Percentiles rank a stretch among this genome's conserved stretches.
phyloP scores from a whole-genome alignment of 177 flowering plant species.

The Vitis hybrid region DNA sequence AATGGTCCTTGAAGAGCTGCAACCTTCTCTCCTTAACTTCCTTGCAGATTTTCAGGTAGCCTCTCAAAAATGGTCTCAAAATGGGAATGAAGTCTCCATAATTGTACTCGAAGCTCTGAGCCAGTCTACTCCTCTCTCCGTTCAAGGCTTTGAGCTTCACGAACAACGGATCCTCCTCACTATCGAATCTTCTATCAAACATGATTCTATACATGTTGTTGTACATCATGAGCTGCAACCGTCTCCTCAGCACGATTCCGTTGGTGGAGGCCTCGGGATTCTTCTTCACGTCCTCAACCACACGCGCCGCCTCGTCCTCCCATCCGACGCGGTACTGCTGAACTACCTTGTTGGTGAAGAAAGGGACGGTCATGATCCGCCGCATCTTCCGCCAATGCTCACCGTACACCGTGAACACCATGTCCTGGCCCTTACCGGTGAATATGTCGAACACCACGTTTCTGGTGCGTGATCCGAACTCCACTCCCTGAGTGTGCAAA shows the following conservation, averaged over 20 bases:
- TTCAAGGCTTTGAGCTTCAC: slow-evolving; percentile 61
- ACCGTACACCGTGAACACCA: slow-evolving; percentile 87
- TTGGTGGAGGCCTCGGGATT: slow-evolving; percentile 44
- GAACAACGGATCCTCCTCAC: slow-evolving; percentile 74
- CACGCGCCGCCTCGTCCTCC: slow-evolving; percentile 59
- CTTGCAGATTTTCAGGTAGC: slow-evolving; percentile 67
- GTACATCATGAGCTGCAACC: slow-evolving; percentile 83
- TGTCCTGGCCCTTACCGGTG: slow-evolving; percentile 83
- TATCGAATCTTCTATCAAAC: slow-evolving; percentile 77
- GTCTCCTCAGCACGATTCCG: slow-evolving; percentile 57
- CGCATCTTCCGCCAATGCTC: slow-evolving; percentile 93
- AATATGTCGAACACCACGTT: slow-evolving; percentile 83
- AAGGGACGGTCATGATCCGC: slow-evolving; percentile 83
- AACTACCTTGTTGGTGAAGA: slow-evolving; percentile 85
- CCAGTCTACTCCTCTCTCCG: slow-evolving; percentile 73
- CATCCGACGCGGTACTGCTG: slow-evolving; percentile 71
- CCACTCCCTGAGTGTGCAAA: slow-evolving; percentile 80
- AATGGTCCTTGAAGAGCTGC: slow-evolving; percentile 72
- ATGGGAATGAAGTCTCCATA: slow-evolving; percentile 86
- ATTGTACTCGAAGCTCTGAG: slow-evolving; percentile 87
- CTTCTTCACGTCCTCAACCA: slow-evolving; percentile 62
- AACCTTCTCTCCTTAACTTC: slow-evolving; percentile 69
- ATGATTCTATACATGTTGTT: slow-evolving; percentile 82
- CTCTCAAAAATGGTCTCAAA: slow-evolving; percentile 69
- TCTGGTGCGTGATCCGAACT: slow-evolving; percentile 74